Evolutionary conservation across 192 early-diverging fungal species (phyloP).

Genomic region (Coemansia sp.): DNA sequence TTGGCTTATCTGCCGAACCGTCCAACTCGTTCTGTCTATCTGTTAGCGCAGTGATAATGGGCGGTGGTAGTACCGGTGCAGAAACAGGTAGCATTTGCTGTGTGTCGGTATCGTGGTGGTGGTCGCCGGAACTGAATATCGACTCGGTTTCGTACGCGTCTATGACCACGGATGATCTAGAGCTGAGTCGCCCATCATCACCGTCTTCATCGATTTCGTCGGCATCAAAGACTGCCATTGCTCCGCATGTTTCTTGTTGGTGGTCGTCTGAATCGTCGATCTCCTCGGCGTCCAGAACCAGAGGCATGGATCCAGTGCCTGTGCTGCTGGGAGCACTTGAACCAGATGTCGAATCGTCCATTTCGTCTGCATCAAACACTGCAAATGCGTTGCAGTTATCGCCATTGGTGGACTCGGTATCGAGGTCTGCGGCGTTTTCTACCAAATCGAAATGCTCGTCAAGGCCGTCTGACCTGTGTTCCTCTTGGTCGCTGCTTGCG

Average conservation of each 20-base stretch:
- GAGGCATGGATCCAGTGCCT: too few species aligned
- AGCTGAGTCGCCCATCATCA: background rate
- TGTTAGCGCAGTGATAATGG: background rate
- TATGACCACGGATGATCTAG: conserved; percentile 18
- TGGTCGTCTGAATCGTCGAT: conserved; percentile 5
- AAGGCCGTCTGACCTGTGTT: background rate
- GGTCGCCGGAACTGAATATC: conserved; percentile 5
- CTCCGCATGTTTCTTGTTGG: background rate
- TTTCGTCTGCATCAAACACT: conserved; percentile 38
- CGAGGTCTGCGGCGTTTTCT: conserved; percentile 24
- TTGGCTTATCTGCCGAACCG: background rate
- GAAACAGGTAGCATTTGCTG: background rate
- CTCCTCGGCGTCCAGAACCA: conserved; percentile 36
- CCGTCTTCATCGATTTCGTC: conserved; percentile 20
- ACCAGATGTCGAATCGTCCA: conserved; percentile 3
- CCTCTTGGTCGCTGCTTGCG: conserved; percentile 4
- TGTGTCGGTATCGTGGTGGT: background rate
- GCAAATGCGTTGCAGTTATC: background rate
- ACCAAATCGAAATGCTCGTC: conserved; percentile 36
- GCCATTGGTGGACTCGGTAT: background rate
- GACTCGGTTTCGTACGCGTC: conserved; percentile 42
- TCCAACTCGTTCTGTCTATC: background rate
- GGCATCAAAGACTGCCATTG: conserved; percentile 24
- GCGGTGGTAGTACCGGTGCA: background rate
- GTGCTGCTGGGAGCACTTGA: too few species aligned